phyloP scores from a whole-genome alignment of 176 grass and related monocot species.

The Luzula sylvatica region DNA sequence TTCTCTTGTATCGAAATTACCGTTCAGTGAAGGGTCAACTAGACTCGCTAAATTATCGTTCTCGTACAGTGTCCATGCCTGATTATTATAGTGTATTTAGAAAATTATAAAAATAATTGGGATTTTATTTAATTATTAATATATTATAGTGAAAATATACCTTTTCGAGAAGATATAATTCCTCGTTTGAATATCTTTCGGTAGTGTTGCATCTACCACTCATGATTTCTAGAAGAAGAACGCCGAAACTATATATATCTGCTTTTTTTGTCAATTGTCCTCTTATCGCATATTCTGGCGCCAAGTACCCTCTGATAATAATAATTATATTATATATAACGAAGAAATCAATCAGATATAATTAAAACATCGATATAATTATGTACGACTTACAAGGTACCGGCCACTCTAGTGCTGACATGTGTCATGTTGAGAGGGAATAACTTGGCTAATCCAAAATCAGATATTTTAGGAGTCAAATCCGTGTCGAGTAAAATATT shows the following conservation, averaged over 20 bases:
- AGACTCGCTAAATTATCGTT: constrained; percentile 34
- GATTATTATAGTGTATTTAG: constrained; percentile 16
- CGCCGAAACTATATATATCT: constrained; percentile 10
- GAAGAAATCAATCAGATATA: background rate
- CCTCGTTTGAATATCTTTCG: background rate
- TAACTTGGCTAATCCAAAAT: constrained; percentile 77
- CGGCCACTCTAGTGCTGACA: constrained; percentile 82
- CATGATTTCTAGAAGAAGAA: constrained; percentile 10
- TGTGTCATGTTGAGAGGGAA: constrained; percentile 57
- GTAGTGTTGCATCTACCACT: constrained; percentile 3
- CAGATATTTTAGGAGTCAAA: constrained; percentile 61
- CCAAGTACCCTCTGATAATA: constrained; percentile 4
- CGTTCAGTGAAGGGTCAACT: constrained; percentile 40
- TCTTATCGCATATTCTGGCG: constrained; percentile 8
- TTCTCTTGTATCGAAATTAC: constrained; percentile 30
- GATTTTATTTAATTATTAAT: background rate
- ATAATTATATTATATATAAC: background rate
- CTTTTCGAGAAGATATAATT: constrained; percentile 3
- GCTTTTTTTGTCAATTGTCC: constrained; percentile 15
- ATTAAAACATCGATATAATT: background rate
- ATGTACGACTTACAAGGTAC: constrained; percentile 58
- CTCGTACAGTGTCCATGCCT: constrained; percentile 63
- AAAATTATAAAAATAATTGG: background rate
- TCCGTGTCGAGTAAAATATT: constrained; percentile 79
- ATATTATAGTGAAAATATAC: background rate